phyloP scores from a whole-genome alignment of 352 stramenopile genomes.

The Globisporangium paddicum region DNA sequence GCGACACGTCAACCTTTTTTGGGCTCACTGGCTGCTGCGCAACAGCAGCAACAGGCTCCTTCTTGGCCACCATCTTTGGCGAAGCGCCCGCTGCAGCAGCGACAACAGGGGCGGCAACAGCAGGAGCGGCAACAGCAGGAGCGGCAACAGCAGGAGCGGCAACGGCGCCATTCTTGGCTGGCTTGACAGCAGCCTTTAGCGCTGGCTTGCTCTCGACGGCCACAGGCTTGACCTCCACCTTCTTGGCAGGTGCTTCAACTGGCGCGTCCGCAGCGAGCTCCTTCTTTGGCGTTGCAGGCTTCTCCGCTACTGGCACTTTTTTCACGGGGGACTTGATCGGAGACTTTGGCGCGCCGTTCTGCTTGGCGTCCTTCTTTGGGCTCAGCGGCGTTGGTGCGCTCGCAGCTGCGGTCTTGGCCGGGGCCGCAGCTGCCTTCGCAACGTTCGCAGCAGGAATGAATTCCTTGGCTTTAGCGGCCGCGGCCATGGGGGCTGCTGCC shows the following conservation, averaged over 20 bases:
- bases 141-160: not conserved
- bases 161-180: conserved; percentile 5
- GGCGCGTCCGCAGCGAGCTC: not conserved
- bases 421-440: conserved; percentile 6
- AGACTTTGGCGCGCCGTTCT: conserved; percentile 15
- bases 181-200: conserved; percentile 11
- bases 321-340: conserved; percentile 21
- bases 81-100: not conserved
- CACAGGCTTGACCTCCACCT: conserved; percentile 6
- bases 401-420: not conserved
- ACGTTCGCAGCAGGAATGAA: not conserved
- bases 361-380: conserved; percentile 12
- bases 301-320: conserved; percentile 1
- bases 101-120: too few species aligned
- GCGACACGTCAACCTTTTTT: conserved; percentile 7
- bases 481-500: conserved; percentile 2
- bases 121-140: too few species aligned
- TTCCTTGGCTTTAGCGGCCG: conserved; percentile 13
- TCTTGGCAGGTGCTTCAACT: conserved; percentile 4
- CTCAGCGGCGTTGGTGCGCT: conserved; percentile 10
- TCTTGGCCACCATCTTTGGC: conserved; percentile 6
- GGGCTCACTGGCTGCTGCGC: conserved; percentile 5
- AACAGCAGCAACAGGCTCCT: conserved; percentile 4
- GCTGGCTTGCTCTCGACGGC: conserved; percentile 11
- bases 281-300: conserved; percentile 2